Evolutionary conservation across 768 basidiomycete genomes (phyloP), one percentile per base, ranked within the genome.

Genomic region (Suillus plorans): DNA sequence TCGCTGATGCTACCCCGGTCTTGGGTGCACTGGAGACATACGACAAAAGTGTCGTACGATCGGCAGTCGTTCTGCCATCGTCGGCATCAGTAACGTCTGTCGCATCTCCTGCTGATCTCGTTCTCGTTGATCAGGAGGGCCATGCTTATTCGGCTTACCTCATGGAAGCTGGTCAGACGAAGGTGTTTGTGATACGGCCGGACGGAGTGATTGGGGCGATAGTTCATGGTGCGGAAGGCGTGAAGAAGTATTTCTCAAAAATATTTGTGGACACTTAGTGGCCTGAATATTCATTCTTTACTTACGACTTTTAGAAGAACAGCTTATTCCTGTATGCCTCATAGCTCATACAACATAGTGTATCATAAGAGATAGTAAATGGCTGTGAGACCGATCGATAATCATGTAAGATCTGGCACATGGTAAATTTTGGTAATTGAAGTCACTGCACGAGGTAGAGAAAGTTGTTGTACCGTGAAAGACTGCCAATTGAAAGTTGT

Each of bases 151-250:
- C 68, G 1, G 71, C 75, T 1, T 82, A 82, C 70, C 70, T 70
- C 58, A 68, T 75, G 12, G 65, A 63, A n/a, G 72, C 73, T 22
- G 72, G 71, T 9, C 77, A 76, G 52, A 68, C 68, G 10, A 66
- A 78, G n/a, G 74, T 75, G 6, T 71, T 81, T 31, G 63, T 67
- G 4, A 72, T 83, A 18, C 70, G 82, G 22, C 82, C 81, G 0
- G 81, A 83, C 68, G 80, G 79, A 5, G 72, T 79, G 16, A 69
- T 83, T 36, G 82, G 81, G 13, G 80, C 79, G 4, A 71, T 80
- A 39, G 78, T 78, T 7, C 52, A 44, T 5, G 59, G 62, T 8
- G 63, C 31, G 12, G 65, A 61, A 20, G 63, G 65, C 2, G 25
- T 69, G 36, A 28, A 62, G 22, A 59, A 61, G 52, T 70, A 69